phyloP scores from a whole-genome alignment of 805 yeast genomes.

The Isabelozyma pseudorhagii region DNA sequence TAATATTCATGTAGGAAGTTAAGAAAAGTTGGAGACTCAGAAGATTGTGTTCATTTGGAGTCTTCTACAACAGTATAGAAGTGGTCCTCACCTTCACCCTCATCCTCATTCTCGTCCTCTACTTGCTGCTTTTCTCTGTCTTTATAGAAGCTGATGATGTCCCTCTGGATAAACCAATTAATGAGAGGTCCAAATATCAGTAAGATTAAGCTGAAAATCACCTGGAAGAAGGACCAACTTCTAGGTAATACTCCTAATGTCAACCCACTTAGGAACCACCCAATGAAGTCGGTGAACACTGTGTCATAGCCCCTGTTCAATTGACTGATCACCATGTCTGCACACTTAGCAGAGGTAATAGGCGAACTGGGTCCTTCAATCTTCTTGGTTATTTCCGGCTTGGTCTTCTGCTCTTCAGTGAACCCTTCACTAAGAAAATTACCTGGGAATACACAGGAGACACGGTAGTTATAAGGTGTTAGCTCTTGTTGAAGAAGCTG shows the following conservation, averaged over 20 bases:
- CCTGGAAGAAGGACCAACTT: slow-evolving; percentile 48
- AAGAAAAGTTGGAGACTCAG: not conserved
- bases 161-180: slow-evolving; percentile 46
- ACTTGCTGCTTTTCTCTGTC: slow-evolving; percentile 15
- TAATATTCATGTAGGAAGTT: no score
- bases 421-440: slow-evolving; percentile 89
- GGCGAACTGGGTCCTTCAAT: slow-evolving; percentile 86
- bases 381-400: slow-evolving; percentile 75
- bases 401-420: slow-evolving; percentile 73
- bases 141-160: slow-evolving; percentile 49
- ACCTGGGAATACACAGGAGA: slow-evolving; percentile 82
- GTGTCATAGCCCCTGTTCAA: slow-evolving; percentile 67
- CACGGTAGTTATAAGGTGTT: slow-evolving; percentile 60
- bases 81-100: slow-evolving; percentile 1
- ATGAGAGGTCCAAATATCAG: slow-evolving; percentile 53
- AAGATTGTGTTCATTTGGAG: not conserved
- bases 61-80: not conserved
- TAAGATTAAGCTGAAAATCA: slow-evolving; percentile 31
- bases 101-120: slow-evolving; percentile 1
- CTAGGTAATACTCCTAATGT: slow-evolving; percentile 72
- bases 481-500: slow-evolving; percentile 82
- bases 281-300: slow-evolving; percentile 77
- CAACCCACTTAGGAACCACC: slow-evolving; percentile 72
- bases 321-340: slow-evolving; percentile 52
- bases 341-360: slow-evolving; percentile 64